Evolutionary conservation across 345 rosid genomes (phyloP), one percentile per base, ranked within the genome.

Genomic region (Sisymbrium irio): DNA sequence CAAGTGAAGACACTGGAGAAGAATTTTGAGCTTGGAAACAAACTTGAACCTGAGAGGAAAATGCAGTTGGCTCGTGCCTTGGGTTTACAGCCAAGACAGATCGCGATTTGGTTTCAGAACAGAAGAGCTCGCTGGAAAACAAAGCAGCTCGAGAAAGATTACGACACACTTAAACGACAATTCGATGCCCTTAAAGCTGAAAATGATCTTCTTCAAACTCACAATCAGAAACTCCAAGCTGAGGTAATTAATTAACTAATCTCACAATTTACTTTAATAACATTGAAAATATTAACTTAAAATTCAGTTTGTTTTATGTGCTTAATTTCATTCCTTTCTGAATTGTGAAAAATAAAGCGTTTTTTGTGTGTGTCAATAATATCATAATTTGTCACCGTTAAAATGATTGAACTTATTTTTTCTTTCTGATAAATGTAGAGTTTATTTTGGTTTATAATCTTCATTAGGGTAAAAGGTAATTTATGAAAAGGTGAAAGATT

Each of bases 41-140:
- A 96, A 84, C 99, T 92, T 78, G 98, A 96, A 75, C 98, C 98
- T 15, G 98, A 96, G 84, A 89, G 96, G 78, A 96, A 92, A 85
- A 86, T 96, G 90, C 97, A 96, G 78, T 80, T 96, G 49, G 99
- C 99, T 56, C 85, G 92, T 71, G 91, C 92, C 74, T 93, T 96
- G 53, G 91, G 92, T 28, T 85, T 96, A 58, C 99, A 96, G 39
- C 99, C 99, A 42, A 87, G 99, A 77, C 99, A 96, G 85, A 76
- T 96, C 72, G 96, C 98, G 15, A 92, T 92, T 25, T 96, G 99
- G 99, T 96, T 96, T 71, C 99, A 96, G 62, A 96, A 96, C 81
- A 81, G 97, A 73, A 89, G 98, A 70, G 99, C 98, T 30, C 81
- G 98, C 45, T 96, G 97, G 99, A 92, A 96, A 76, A 92, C 97